Evolutionary conservation across 208 protist species (phyloP), one percentile per base, ranked within the genome.

Genomic region (Acanthamoeba royreba): DNA sequence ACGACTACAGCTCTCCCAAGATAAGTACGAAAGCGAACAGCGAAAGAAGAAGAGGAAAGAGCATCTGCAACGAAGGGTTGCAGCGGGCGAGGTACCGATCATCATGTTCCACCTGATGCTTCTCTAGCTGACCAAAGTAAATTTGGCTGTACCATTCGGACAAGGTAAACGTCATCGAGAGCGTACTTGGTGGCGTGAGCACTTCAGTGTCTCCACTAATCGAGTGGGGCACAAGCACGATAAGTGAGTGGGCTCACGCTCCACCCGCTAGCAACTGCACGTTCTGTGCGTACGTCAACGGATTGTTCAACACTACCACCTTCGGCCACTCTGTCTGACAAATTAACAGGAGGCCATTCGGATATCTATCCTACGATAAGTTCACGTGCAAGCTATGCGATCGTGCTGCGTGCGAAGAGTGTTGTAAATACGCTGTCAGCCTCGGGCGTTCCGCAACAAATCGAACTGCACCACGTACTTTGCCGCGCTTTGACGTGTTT

Each of bases 381-480:
- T 69, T 40, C 40, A 53, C 69, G 40, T 91, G 85, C 28, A 72
- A 63, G 38, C 52, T 91, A 40, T 91, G 85, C 40, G 52, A 91
- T 40, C 85, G 85, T 42, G 85, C 85, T 11, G 49, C 53, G 38
- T 91, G 85, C 52, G 85, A 91, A 33, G 52, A 69, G 38, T 91
- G 85, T 35, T 91, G 85, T n/a, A 91, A 69, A 69, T 91, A 91
- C n/a, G 35, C 53, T 43, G 85, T 72, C 85, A 91, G 53, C 35
- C 85, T 91, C 52, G 85, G 28, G 4, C 85, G 85, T 28, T 91
- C 53, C 49, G 25, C 55, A 7, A 53, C 69, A 45, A 91, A 91
- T 53, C 31, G 55, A 35, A 91, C 53, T 5, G 85, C 85, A 8
- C 85, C 85, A 3, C 55, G 85, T 91, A 91, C 46, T 45, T 22